Conservation (phyloP, 2,329 filamentous ascomycete genomes). For the Beauveria bassiana region DNA sequence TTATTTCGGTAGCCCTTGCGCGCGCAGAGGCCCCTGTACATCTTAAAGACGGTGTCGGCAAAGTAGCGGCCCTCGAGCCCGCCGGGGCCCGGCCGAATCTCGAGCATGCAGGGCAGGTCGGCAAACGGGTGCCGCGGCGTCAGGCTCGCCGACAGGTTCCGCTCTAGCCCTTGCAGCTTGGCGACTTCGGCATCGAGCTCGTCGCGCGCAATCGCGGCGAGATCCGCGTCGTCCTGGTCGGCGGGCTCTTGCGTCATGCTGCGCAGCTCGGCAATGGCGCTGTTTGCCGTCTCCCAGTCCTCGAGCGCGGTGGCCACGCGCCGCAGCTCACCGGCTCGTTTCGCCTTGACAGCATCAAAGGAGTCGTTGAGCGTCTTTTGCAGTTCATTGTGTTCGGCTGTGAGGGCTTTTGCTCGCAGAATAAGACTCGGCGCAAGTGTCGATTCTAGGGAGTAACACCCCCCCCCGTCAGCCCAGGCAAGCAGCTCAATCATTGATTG, state of each 20-base stretch:
- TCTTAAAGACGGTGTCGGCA: constrained; percentile 75
- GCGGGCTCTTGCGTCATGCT: constrained; percentile 36
- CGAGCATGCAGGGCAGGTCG: constrained; percentile 79
- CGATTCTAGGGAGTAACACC: constrained; percentile 14
- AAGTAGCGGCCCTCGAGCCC: constrained; percentile 90
- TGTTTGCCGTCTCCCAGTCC: constrained; percentile 49
- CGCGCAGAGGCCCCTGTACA: constrained; percentile 79
- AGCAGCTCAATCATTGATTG: no score
- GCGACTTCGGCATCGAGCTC: constrained; percentile 63
- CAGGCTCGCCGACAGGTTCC: constrained; percentile 65
- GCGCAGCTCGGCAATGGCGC: constrained; percentile 46
- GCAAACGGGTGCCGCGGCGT: constrained; percentile 88
- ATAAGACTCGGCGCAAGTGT: constrained; percentile 48
- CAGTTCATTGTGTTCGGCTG: constrained; percentile 51
- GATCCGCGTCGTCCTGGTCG: constrained; percentile 52
- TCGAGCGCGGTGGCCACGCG: constrained; percentile 49
- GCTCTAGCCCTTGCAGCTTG: constrained; percentile 55
- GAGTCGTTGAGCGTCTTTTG: constrained; percentile 39
- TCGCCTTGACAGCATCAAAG: constrained; percentile 51
- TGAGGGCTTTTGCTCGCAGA: constrained; percentile 49
- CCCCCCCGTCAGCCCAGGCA: background rate
- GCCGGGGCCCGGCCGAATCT: constrained; percentile 86
- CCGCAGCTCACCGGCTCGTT: constrained; percentile 53
- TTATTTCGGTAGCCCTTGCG: constrained; percentile 57
- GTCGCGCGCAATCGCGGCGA: constrained; percentile 70